A percentile compares a stretch with the other conserved stretches of the same genome.
Conservation (phyloP, 2,329 filamentous ascomycete species). For the Leptodontidium sp. region DNA sequence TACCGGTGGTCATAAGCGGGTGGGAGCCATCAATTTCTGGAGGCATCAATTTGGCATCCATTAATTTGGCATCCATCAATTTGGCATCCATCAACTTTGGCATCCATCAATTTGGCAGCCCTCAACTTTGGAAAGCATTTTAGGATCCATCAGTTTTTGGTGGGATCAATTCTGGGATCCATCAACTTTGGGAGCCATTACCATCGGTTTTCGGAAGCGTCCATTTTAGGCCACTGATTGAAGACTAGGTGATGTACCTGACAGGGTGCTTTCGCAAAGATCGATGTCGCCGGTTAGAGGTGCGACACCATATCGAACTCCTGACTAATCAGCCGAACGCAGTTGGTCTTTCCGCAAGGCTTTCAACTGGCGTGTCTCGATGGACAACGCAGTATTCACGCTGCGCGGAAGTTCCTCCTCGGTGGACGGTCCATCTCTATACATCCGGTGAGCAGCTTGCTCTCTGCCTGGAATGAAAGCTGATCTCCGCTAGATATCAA, state of each 20-base stretch:
- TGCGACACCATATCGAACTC: slow-evolving; percentile 37
- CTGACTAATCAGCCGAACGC: slow-evolving; percentile 23
- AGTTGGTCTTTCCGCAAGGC: slow-evolving; percentile 7
- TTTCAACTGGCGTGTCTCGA: neutral
- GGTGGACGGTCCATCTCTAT: neutral
- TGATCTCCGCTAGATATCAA: slow-evolving; percentile 3
- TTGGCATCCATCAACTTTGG: neutral
- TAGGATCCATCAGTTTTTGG: neutral
- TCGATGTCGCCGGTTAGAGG: slow-evolving; percentile 30
- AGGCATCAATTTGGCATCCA: neutral
- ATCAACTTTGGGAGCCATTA: too few relatives aligned
- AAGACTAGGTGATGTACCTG: slow-evolving; percentile 6
- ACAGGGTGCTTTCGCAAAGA: slow-evolving; percentile 29
- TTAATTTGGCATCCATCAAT: neutral
- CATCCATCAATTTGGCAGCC: neutral
- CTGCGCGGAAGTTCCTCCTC: neutral
- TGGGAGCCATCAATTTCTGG: neutral
- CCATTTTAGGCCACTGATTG: too few relatives aligned
- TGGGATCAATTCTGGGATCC: too few relatives aligned
- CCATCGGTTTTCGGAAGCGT: too few relatives aligned
- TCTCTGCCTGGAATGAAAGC: slow-evolving; percentile 4
- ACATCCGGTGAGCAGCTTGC: neutral
- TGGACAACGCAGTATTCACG: neutral
- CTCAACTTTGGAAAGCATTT: too few relatives aligned
- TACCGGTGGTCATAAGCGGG: neutral